Evolutionary conservation across 2,329 filamentous ascomycete species (phyloP), one percentile per base, ranked within the genome.

Genomic region (Aspergillus brunneoviolaceus): DNA sequence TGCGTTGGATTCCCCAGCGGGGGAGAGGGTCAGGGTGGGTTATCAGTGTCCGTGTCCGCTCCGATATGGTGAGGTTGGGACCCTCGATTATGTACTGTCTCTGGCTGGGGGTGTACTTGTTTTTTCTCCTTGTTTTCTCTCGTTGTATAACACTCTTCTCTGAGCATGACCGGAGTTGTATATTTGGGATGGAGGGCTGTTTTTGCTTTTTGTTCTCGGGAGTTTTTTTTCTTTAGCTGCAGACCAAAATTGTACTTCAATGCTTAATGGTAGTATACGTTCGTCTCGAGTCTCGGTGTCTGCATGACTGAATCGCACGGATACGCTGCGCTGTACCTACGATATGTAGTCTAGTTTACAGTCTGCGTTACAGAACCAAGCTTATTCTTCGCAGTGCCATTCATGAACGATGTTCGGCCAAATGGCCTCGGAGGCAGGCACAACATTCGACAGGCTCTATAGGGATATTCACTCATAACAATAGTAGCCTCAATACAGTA

Each of bases 61-160:
- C 12, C 33, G 33, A 16, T 35, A 35, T 12, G 33, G 33, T 10
- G 33, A 35, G 33, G 2, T 29, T 67, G 64, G 61, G 63, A 63
- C 56, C 7, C 7, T 10, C 27, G 27, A 29, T 29, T 10, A 55
- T 67, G 63, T 66, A 65, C 56, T 55, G 55, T 59, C 55, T 62
- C 50, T 53, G 61, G 56, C 39, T 53, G 39, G 39, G 39, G 27
- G 27, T 53, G 59, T 53, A 29, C 53, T 27, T 50, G 52, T 12
- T 7, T 47, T 25, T 29, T 35, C 7, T 35, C 1, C 3, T 14
- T 35, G 6, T 39, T 6, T 49, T 49, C 25, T 35, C 10, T 50
- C 48, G 60, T 65, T 73, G 69, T 72, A 73, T 65, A 70, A 70
- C 64, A 74, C 69, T 70, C 71, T 72, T 61, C 70, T 73, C 67